Evolutionary conservation across 2,329 filamentous ascomycete species (phyloP).

Genomic region (Mollisia scopiformis): DNA sequence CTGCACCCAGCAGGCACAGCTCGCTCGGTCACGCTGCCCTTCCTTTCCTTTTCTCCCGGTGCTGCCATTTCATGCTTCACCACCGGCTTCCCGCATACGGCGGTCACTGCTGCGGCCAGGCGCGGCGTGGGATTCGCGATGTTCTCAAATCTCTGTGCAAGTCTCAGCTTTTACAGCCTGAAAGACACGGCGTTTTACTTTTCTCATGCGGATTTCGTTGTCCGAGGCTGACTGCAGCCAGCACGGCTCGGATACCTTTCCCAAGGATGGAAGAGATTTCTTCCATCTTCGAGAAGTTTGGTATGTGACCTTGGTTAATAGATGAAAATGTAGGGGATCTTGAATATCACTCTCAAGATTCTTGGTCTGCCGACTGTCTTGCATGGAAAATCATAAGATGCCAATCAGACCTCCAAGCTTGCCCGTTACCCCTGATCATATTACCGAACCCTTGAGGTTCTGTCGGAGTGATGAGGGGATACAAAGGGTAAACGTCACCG

Average conservation of each 20-base stretch:
- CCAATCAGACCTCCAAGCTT: neutral
- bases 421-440: neutral
- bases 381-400: neutral
- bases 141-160: conserved; percentile 12
- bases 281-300: neutral
- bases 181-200: conserved; percentile 13
- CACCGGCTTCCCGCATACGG: neutral
- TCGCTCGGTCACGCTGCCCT: neutral
- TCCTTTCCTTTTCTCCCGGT: conserved; percentile 7
- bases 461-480: neutral
- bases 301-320: no score
- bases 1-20: neutral
- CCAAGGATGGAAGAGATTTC: neutral
- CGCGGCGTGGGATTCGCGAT: conserved; percentile 13
- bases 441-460: neutral
- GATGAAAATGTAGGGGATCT: no score
- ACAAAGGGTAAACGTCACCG: neutral
- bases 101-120: neutral
- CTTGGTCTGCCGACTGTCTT: neutral
- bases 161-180: conserved; percentile 20
- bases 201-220: conserved; percentile 15
- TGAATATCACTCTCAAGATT: conserved; percentile 1
- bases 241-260: conserved; percentile 1
- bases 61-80: neutral
- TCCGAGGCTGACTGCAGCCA: conserved; percentile 5